phyloP scores from a whole-genome alignment of 2,329 filamentous ascomycete species.

The Aspergillus aculeatus region DNA sequence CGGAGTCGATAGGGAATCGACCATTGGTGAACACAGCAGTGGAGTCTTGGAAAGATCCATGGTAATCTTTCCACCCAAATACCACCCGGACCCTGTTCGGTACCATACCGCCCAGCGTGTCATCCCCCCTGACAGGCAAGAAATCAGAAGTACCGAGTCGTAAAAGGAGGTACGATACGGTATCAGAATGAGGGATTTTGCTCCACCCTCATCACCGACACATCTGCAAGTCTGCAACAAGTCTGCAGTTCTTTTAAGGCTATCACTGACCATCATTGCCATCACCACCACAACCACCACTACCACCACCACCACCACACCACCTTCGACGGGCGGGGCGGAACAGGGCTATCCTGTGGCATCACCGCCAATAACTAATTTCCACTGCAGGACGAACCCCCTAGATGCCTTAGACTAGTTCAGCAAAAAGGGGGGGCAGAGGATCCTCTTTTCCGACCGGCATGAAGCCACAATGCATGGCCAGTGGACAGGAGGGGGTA shows the following conservation, averaged over 20 bases:
- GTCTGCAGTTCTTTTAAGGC: neutral
- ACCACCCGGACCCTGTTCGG: neutral
- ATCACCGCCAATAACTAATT: neutral
- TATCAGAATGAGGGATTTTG: neutral
- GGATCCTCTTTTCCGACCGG: conserved; percentile 15
- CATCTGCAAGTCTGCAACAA: too few species aligned
- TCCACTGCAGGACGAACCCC: conserved; percentile 5
- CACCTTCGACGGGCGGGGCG: conserved; percentile 3
- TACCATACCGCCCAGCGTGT: neutral
- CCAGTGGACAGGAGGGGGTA: conserved; percentile 27
- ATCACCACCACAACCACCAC: neutral
- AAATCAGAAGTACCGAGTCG: neutral
- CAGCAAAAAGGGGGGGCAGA: conserved; percentile 3
- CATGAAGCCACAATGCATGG: conserved; percentile 20
- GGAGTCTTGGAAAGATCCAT: neutral
- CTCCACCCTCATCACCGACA: neutral
- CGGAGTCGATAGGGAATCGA: neutral
- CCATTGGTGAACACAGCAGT: neutral
- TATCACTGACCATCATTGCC: neutral
- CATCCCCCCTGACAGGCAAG: neutral
- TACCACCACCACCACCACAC: neutral
- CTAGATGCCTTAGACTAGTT: neutral
- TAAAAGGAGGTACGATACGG: neutral
- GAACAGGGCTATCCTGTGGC: conserved; percentile 1
- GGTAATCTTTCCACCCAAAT: neutral